Evolutionary conservation across 495 filamentous ascomycete genomes (phyloP).

Genomic region (Podospora fimiseda): DNA sequence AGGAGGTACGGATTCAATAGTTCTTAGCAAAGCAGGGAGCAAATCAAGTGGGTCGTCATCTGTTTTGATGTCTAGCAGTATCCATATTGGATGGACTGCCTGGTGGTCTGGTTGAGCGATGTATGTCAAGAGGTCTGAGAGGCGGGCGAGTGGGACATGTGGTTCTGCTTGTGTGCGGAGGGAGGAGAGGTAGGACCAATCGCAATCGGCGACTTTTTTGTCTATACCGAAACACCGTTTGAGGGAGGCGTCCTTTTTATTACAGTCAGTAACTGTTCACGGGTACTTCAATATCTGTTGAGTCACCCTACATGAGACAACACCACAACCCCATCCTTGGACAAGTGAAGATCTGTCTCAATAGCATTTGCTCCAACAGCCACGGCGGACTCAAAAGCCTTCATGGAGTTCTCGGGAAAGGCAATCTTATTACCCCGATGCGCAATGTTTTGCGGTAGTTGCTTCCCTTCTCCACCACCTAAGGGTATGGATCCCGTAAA

Average conservation of each 20-base stretch:
- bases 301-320: constrained; percentile 76
- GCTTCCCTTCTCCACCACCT: background rate
- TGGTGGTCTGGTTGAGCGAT: constrained; percentile 53
- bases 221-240: constrained; percentile 72
- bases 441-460: constrained; percentile 68
- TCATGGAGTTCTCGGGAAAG: constrained; percentile 82
- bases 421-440: constrained; percentile 78
- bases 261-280: too few species aligned
- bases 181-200: constrained; percentile 64
- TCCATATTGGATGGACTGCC: constrained; percentile 67
- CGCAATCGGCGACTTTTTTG: constrained; percentile 64
- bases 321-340: constrained; percentile 77
- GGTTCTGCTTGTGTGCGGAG: constrained; percentile 62
- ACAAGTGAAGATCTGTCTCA: constrained; percentile 82
- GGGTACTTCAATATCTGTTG: too few species aligned
- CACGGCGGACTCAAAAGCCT: constrained; percentile 66
- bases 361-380: constrained; percentile 70
- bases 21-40: constrained; percentile 56
- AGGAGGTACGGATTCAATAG: constrained; percentile 48
- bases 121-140: constrained; percentile 70
- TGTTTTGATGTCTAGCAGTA: constrained; percentile 83
- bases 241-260: constrained; percentile 59
- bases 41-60: constrained; percentile 66
- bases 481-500: background rate
- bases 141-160: constrained; percentile 62